A percentile compares a stretch with the other conserved stretches of the same genome.
Conservation (phyloP, 352 stramenopile genomes). For the Globisporangium alternatum region DNA sequence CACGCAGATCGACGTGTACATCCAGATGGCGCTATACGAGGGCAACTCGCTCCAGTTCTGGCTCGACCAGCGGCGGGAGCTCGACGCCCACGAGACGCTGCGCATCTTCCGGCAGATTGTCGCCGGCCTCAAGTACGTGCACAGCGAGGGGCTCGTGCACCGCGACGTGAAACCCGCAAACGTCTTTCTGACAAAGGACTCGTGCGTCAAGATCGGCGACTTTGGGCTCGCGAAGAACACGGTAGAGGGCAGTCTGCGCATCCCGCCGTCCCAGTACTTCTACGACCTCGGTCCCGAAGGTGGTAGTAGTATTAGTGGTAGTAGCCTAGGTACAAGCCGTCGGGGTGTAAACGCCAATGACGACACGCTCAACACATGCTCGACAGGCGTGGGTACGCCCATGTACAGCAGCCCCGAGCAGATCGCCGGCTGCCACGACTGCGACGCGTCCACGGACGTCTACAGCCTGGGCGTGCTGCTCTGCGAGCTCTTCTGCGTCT, state of each 20-base stretch:
- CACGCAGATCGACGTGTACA: constrained; percentile 86
- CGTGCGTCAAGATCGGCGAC: constrained; percentile 80
- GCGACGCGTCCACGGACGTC: constrained; percentile 55
- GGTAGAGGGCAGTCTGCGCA: constrained; percentile 50
- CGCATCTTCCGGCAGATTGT: constrained; percentile 73
- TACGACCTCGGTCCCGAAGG: constrained; percentile 25
- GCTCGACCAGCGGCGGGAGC: constrained; percentile 48
- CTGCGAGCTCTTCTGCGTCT: constrained; percentile 72
- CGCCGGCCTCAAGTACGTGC: constrained; percentile 72
- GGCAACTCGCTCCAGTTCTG: constrained; percentile 84
- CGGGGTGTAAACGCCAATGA: background rate
- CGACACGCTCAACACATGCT: constrained; percentile 39
- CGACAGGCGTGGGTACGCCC: constrained; percentile 64
- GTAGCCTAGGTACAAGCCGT: background rate
- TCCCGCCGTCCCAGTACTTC: constrained; percentile 51
- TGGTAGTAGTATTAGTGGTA: constrained; percentile 20
- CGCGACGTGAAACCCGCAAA: constrained; percentile 83
- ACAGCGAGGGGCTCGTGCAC: constrained; percentile 69
- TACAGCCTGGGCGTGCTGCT: constrained; percentile 74
- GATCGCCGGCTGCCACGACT: constrained; percentile 34
- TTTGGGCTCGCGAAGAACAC: constrained; percentile 80
- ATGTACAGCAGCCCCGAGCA: constrained; percentile 81
- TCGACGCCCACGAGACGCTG: constrained; percentile 56
- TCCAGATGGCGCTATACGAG: constrained; percentile 94
- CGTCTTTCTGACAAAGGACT: constrained; percentile 73